Evolutionary conservation across 768 basidiomycete genomes (phyloP), one percentile per base, ranked within the genome.

Genomic region (Leccinum aurantiacum): DNA sequence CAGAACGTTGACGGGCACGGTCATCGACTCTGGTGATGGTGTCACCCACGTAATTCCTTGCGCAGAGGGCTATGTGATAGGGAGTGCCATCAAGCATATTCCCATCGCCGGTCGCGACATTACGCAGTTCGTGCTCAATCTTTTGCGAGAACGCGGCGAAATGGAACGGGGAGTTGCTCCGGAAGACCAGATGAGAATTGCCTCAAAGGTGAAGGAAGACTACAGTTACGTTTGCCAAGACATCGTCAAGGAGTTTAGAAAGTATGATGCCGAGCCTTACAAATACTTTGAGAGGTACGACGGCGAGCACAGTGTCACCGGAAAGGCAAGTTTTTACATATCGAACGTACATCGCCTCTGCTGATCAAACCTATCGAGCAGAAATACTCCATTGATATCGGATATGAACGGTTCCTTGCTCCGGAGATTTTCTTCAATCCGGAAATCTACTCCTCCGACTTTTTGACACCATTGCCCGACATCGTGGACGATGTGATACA

Each of bases 371-470:
- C 1, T 19, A 24, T 38, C 44, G 33, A 24, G 27, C 58, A 95
- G 95, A 92, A 94, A 90, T 98, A 99, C 78, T 75, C 82, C 19
- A 79, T 98, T 52, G 96, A 99, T 68, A 87, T 99, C 59, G 97
- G 97, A 19, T 98, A 98, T 76, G 97, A 98, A 75, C 93, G 97
- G 25, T 99, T 99, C 84, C 87, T 98, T 55, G 97, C 96, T 6
- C 95, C 97, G 6, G 97, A 98, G 75, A 97, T 98, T 69, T 98
- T 98, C 80, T 98, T 98, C 84, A 98, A 98, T 78, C 97, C 97
- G 14, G 96, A 99, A 75, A 98, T 99, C 66, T 91, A 91, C 75
- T 97, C 95, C 0, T 95, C 93, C 44, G 96, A 98, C 74, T 98
- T 98, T 82, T 75, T 99, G 63, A 98, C 95, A 5, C 97, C 97